A percentile compares a stretch with the other conserved stretches of the same genome.
Evolutionary conservation across 1,284 basidiomycete genomes (phyloP).

Genomic region (Pseudozyma thailandica): DNA sequence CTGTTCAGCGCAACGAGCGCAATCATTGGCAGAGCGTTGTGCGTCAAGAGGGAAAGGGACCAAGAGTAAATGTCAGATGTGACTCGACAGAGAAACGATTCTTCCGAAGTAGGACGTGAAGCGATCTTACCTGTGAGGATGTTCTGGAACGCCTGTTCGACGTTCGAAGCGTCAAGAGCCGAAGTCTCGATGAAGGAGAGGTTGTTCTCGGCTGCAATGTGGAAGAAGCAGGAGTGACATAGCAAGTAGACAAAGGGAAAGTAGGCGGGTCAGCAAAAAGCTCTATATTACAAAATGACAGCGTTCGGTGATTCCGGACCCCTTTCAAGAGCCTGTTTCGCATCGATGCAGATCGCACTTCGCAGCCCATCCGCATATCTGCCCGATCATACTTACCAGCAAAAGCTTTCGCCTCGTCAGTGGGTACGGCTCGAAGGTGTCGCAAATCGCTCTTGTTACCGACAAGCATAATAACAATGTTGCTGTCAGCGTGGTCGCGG

Average conservation of each 20-base stretch:
- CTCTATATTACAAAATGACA: too few species aligned
- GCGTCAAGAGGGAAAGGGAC: not conserved
- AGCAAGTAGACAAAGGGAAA: not conserved
- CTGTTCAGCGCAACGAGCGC: slow-evolving; percentile 20
- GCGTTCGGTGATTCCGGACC: too few species aligned
- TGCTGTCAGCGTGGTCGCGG: slow-evolving; percentile 73
- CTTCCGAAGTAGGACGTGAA: not conserved
- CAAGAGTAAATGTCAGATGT: too few species aligned
- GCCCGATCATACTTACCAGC: slow-evolving; percentile 56
- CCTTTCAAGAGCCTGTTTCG: too few species aligned
- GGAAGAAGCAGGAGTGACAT: not conserved
- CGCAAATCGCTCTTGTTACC: slow-evolving; percentile 94
- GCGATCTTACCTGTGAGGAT: slow-evolving; percentile 83
- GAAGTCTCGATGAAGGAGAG: slow-evolving; percentile 95
- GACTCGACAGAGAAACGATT: not conserved
- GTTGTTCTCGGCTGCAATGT: slow-evolving; percentile 77
- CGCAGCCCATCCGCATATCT: too few species aligned
- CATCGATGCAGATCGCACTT: too few species aligned
- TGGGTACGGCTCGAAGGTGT: slow-evolving; percentile 93
- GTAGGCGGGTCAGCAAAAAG: not conserved
- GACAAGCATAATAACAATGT: slow-evolving; percentile 72
- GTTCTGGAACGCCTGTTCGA: slow-evolving; percentile 91
- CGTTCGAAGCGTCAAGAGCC: slow-evolving; percentile 97
- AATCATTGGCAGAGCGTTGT: not conserved
- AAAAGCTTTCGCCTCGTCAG: slow-evolving; percentile 73